Percentiles rank a stretch among this genome's conserved stretches.
phyloP scores from a whole-genome alignment of 495 filamentous ascomycete species.

The Hypoxylon subgilvum region DNA sequence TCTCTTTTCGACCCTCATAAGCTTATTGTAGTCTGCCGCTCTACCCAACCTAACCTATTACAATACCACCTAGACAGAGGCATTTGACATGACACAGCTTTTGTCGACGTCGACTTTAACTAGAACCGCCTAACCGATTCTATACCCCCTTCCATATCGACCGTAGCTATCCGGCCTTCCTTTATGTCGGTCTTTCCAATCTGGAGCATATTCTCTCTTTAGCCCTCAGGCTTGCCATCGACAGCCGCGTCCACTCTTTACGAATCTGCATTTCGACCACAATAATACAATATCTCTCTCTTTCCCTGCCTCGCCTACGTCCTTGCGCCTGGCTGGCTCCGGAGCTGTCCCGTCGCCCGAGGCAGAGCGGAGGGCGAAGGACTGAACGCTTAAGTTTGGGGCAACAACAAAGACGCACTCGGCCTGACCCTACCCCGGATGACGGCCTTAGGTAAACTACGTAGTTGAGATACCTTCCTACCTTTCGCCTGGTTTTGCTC shows the following conservation, averaged over 20 bases:
- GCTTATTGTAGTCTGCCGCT: not conserved
- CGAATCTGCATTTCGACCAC: slow-evolving; percentile 9
- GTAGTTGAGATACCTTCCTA: slow-evolving; percentile 9
- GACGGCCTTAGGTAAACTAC: slow-evolving; percentile 15
- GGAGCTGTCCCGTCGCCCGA: slow-evolving; percentile 33
- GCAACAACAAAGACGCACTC: slow-evolving; percentile 10
- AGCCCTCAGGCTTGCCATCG: not conserved
- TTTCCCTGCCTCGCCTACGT: slow-evolving; percentile 35
- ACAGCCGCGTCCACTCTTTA: slow-evolving; percentile 13
- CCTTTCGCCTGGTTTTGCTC: slow-evolving; percentile 6
- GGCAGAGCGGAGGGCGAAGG: slow-evolving; percentile 26
- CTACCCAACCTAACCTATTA: slow-evolving; percentile 4
- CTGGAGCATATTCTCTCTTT: slow-evolving; percentile 6
- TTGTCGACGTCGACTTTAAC: slow-evolving; percentile 9
- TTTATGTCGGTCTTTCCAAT: not conserved
- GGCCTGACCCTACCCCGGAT: slow-evolving; percentile 10
- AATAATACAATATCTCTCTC: slow-evolving; percentile 1
- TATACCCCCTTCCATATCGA: not conserved
- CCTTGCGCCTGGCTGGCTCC: slow-evolving; percentile 29
- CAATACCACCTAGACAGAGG: not conserved
- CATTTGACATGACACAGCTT: slow-evolving; percentile 1
- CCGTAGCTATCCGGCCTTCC: not conserved
- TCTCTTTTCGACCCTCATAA: slow-evolving; percentile 27
- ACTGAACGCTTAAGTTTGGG: not conserved
- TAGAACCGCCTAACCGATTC: not conserved